A percentile compares a stretch with the other conserved stretches of the same genome.
These are phyloP conservation scores for Parastagonospora nodorum DNA, from an alignment of 2,329 filamentous ascomycete species.

Conservation along the genomic window DNA sequence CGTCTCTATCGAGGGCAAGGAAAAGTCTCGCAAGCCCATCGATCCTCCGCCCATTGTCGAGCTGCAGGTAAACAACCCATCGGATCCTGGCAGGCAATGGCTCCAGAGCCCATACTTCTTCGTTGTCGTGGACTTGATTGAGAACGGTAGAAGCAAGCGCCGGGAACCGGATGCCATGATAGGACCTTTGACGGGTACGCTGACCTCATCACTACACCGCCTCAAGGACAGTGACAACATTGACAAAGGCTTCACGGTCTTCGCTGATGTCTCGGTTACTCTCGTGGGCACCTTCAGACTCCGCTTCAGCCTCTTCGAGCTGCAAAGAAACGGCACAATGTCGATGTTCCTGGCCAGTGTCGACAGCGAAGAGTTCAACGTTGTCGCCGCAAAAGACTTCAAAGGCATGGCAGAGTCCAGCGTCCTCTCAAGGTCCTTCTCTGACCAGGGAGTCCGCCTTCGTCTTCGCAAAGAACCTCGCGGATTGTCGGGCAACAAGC, in stretches of 20 bases:
- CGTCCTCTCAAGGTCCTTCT: conserved; percentile 78
- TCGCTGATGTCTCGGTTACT: conserved; percentile 82
- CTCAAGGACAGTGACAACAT: conserved; percentile 77
- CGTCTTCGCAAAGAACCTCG: conserved; percentile 82
- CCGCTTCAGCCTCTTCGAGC: conserved; percentile 74
- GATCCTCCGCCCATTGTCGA: conserved; percentile 87
- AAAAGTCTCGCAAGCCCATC: conserved; percentile 85
- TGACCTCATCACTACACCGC: conserved; percentile 80
- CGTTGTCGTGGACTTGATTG: conserved; percentile 61
- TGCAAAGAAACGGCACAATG: conserved; percentile 24
- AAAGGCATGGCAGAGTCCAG: conserved; percentile 83
- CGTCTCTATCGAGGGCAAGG: conserved; percentile 69
- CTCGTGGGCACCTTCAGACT: conserved; percentile 74
- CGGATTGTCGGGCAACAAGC: conserved; percentile 34
- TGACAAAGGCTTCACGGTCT: conserved; percentile 88
- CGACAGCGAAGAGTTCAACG: conserved; percentile 71
- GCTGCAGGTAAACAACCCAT: conserved; percentile 59
- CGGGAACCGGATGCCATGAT: conserved; percentile 57
- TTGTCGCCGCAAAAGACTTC: conserved; percentile 68
- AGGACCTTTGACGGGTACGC: conserved; percentile 70
- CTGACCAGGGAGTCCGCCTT: conserved; percentile 83
- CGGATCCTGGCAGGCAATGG: conserved; percentile 65
- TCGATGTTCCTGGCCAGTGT: conserved; percentile 57
- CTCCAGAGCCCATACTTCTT: conserved; percentile 70
- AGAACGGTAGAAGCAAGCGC: conserved; percentile 53